phyloP scores from a whole-genome alignment of 768 basidiomycete species.

The Tricholoma matsutake region DNA sequence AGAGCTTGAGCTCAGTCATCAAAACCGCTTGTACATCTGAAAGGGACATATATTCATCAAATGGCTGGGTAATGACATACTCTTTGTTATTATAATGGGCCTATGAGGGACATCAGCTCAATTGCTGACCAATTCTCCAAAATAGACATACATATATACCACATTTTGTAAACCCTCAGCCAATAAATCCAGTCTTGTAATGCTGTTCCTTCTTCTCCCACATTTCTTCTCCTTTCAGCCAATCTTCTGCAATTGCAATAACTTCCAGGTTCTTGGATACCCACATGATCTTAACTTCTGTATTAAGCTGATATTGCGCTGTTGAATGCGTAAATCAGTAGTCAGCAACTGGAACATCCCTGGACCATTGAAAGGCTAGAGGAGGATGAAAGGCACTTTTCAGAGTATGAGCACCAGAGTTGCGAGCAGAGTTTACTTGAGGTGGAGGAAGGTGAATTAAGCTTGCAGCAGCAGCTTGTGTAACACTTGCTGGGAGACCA shows the following conservation, averaged over 20 bases:
- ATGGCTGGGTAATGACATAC: slow-evolving; percentile 5
- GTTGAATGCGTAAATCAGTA: not conserved
- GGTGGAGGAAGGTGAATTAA: not conserved
- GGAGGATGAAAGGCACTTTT: not conserved
- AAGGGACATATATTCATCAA: slow-evolving; percentile 2
- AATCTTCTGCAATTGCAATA: not conserved
- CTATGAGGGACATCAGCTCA: not conserved
- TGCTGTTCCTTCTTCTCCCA: not conserved
- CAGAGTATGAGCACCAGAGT: not conserved
- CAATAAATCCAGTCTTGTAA: slow-evolving; percentile 4
- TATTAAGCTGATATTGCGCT: not conserved
- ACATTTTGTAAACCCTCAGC: slow-evolving; percentile 6
- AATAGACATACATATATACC: slow-evolving; percentile 8
- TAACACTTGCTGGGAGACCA: not conserved
- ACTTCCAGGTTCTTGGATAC: not conserved
- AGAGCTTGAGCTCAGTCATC: not conserved
- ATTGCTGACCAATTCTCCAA: not conserved
- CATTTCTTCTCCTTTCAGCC: not conserved
- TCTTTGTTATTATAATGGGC: slow-evolving; percentile 6
- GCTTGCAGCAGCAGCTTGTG: not conserved
- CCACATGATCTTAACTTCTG: not conserved
- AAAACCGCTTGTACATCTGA: not conserved
- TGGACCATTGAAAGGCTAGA: not conserved
- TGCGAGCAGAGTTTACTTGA: not conserved
- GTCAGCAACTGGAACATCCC: not conserved